Evolutionary conservation across 108 stramenopile species (phyloP), one percentile per base, ranked within the genome.

Genomic region (Skeletonema menzelii): DNA sequence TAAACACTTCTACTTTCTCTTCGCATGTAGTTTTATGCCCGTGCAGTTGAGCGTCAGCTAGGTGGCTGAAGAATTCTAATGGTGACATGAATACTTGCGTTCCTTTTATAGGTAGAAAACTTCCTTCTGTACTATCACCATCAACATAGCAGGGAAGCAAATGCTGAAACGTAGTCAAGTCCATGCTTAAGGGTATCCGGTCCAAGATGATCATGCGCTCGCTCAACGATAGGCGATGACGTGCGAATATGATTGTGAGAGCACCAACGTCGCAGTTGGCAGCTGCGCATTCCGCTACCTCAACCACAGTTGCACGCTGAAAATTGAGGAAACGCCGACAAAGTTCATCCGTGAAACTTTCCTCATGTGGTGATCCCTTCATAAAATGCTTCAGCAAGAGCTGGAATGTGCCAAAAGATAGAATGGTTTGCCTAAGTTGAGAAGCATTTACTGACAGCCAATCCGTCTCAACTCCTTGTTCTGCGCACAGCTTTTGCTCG

Each of bases 391-490:
- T 28, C 17, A 78, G 66, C 22, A 91, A 40, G 11, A 88, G 77
- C 27, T 80, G 47, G 61, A 85, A 91, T 3, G 90, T 86, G 46
- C 86, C 87, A 59, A 86, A 27, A 40, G 68, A 63, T 28, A 75
- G 58, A 53, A 83, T 15, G 11, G 19, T 38, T 37, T 79, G 40
- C 67, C 69, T 63, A 26, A 69, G 49, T 66, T 26, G 28, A 66
- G 32, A 38, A 67, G 84, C 55, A 55, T 60, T 64, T 53, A n/a
- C 31, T 73, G 56, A 42, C 59, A 82, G 5, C 81, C 70, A 56
- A n/a, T 57, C 34, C 11, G 27, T 27, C 31, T 68, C 40, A 68
- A 14, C n/a, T 68, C 67, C 59, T 61, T 8, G 14, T 47, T 34
- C 24, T n/a, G 61, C 47, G 28, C 34, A 2, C 15, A 62, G 63